Conservation (phyloP, 768 basidiomycete species). For the Pleurotus pulmonarius region DNA sequence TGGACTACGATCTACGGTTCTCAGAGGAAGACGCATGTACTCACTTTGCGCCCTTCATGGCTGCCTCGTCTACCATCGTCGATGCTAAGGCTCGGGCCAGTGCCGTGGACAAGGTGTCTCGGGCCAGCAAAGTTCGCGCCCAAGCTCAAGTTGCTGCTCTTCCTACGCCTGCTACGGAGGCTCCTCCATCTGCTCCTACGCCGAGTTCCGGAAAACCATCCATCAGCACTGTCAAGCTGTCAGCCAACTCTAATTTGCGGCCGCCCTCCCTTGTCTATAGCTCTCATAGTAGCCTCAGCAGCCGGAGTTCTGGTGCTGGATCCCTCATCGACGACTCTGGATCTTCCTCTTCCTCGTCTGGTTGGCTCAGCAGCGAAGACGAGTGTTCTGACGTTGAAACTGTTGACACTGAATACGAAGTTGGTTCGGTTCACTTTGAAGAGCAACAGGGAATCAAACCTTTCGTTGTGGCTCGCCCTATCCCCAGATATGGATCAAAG, state of each 20-base stretch:
- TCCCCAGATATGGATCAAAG: slow-evolving; percentile 39
- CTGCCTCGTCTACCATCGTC: slow-evolving; percentile 25
- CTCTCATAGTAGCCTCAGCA: slow-evolving; percentile 23
- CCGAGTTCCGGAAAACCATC: slow-evolving; percentile 18
- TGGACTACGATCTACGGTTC: slow-evolving; percentile 92
- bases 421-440: slow-evolving; percentile 17
- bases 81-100: slow-evolving; percentile 42
- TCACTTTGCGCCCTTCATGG: slow-evolving; percentile 70
- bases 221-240: slow-evolving; percentile 22
- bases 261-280: slow-evolving; percentile 32
- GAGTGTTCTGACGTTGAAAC: slow-evolving; percentile 38
- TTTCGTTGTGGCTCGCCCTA: slow-evolving; percentile 41
- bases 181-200: not conserved
- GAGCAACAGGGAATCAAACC: slow-evolving; percentile 26
- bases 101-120: slow-evolving; percentile 51
- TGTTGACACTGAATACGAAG: slow-evolving; percentile 29
- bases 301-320: slow-evolving; percentile 52
- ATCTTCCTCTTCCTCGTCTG: slow-evolving; percentile 55
- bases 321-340: slow-evolving; percentile 63
- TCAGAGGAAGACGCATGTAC: slow-evolving; percentile 75
- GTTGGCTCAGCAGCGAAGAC: slow-evolving; percentile 50
- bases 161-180: slow-evolving; percentile 37
- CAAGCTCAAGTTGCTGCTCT: slow-evolving; percentile 38
- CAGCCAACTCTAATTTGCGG: slow-evolving; percentile 29
- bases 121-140: slow-evolving; percentile 50